These are phyloP conservation scores for Furculomyces boomerangus DNA, from an alignment of 371 early-diverging fungal genomes.

Conservation along the genomic window DNA sequence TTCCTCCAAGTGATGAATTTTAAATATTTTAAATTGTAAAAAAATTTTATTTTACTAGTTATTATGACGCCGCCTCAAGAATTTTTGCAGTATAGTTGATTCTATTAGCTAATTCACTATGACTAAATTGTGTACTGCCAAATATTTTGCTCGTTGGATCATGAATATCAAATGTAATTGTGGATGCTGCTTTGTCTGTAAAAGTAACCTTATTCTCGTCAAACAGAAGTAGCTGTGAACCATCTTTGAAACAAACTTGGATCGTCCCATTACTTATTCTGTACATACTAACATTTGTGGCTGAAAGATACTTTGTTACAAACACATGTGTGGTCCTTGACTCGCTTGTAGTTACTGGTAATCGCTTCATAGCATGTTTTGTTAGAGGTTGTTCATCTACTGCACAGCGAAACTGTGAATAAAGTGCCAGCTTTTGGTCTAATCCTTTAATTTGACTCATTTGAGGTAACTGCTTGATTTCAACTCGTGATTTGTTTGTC, in stretches of 20 bases:
- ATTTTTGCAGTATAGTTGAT: constrained; percentile 4
- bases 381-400: constrained; percentile 1
- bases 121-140: not conserved
- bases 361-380: not conserved
- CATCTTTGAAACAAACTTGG: constrained; percentile 4
- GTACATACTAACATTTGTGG: constrained; percentile 3
- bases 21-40: not conserved
- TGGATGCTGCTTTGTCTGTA: not conserved
- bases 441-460: constrained; percentile 1
- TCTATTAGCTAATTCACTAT: constrained; percentile 1
- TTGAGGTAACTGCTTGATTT: constrained; percentile 2
- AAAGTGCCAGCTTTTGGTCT: constrained; percentile 3
- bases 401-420: constrained; percentile 2
- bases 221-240: constrained; percentile 1
- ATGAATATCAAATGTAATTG: constrained; percentile 1
- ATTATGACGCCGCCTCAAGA: not conserved
- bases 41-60: not conserved
- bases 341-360: not conserved
- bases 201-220: constrained; percentile 3
- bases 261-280: constrained; percentile 3
- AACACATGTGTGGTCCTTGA: not conserved
- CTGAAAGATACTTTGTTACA: constrained; percentile 3
- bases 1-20: not conserved
- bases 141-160: not conserved
- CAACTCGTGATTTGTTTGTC: not conserved